Evolutionary conservation across 192 early-diverging fungal genomes (phyloP).

Genomic region (Powellomyces hirtus): DNA sequence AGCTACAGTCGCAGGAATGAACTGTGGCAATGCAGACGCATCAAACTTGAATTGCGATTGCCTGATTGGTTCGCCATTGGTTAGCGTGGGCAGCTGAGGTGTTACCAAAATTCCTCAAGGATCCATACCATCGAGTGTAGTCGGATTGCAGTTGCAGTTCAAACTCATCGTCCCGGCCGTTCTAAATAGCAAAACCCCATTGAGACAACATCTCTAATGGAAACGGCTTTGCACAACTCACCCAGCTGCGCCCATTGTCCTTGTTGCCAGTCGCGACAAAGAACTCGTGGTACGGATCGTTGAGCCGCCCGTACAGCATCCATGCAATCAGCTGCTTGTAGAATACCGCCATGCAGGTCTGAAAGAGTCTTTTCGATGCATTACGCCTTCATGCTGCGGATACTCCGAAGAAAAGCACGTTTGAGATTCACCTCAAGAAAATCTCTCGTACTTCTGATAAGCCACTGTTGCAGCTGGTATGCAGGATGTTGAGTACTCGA

Average conservation of each 20-base stretch:
- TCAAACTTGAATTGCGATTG: slow-evolving; percentile 50
- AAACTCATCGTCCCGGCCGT: neutral
- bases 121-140: slow-evolving; percentile 26
- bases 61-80: too few relatives aligned
- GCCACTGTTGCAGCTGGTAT: slow-evolving; percentile 51
- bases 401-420: neutral
- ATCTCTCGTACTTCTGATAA: slow-evolving; percentile 27
- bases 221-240: neutral
- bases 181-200: too few relatives aligned
- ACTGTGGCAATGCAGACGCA: slow-evolving; percentile 42
- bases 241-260: neutral
- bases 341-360: slow-evolving; percentile 42
- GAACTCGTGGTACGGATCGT: slow-evolving; percentile 64
- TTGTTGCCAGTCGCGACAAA: slow-evolving; percentile 48
- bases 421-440: slow-evolving; percentile 2
- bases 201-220: too few relatives aligned
- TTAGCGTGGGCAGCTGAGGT: too few relatives aligned
- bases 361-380: slow-evolving; percentile 8
- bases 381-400: too few relatives aligned
- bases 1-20: slow-evolving; percentile 52
- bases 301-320: slow-evolving; percentile 65
- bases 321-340: slow-evolving; percentile 59
- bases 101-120: neutral
- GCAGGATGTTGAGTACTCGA: slow-evolving; percentile 49
- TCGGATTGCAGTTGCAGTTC: slow-evolving; percentile 13